Percentiles rank a stretch among this genome's conserved stretches.
phyloP scores from a whole-genome alignment of 2,329 filamentous ascomycete genomes.

The Aspergillus unguis region DNA sequence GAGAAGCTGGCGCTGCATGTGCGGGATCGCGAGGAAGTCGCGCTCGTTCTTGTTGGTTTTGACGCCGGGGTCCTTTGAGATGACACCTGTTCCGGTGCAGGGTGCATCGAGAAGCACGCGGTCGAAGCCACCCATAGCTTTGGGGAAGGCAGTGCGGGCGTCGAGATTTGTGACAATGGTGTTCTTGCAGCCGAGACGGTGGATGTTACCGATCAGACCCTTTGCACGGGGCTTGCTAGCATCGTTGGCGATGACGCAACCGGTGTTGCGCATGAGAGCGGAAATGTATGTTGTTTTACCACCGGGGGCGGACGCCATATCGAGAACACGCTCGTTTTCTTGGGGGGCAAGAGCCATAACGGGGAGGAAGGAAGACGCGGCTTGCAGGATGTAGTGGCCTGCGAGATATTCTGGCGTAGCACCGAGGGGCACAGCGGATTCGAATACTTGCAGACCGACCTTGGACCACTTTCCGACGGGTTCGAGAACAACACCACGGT shows the following conservation, averaged over 20 bases:
- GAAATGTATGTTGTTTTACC: conserved; percentile 96
- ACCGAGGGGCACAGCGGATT: conserved; percentile 80
- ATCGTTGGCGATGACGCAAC: conserved; percentile 94
- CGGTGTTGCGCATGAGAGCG: conserved; percentile 97
- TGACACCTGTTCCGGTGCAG: conserved; percentile 95
- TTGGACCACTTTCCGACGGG: conserved; percentile 99
- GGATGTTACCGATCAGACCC: conserved; percentile 96
- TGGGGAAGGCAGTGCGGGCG: conserved; percentile 81
- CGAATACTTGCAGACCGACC: conserved; percentile 94
- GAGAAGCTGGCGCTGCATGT: conserved; percentile 91
- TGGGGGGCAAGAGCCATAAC: conserved; percentile 97
- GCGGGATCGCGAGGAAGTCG: conserved; percentile 89
- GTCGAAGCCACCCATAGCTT: conserved; percentile 93
- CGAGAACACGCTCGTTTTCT: conserved; percentile 84
- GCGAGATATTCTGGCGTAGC: conserved; percentile 96
- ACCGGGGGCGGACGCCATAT: conserved; percentile 93
- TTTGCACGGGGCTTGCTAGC: conserved; percentile 89
- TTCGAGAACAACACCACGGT: conserved; percentile 91
- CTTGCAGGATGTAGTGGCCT: conserved; percentile 96
- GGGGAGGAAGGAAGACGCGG: conserved; percentile 91
- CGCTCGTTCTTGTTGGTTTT: conserved; percentile 98
- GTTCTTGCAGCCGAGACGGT: conserved; percentile 89
- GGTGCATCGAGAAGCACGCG: conserved; percentile 90
- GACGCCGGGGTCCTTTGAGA: conserved; percentile 91
- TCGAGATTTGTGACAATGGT: conserved; percentile 95